Conservation (phyloP, 2,329 filamentous ascomycete species). For the Exophiala phaeomuriformis region DNA sequence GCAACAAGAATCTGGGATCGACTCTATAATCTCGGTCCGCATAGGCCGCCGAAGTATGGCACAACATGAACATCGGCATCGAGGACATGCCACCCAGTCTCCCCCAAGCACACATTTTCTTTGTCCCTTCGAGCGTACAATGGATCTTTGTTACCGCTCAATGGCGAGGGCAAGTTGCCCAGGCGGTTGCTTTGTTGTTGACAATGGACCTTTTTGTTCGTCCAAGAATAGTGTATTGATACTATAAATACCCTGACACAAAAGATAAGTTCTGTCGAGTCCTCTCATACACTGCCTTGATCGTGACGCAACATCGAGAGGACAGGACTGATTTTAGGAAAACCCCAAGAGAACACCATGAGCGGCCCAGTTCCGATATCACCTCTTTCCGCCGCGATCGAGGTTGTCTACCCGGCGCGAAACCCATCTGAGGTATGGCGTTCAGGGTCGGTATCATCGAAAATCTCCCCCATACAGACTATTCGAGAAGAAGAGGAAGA, state of each 20-base stretch:
- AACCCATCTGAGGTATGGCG: not conserved
- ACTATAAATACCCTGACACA: not conserved
- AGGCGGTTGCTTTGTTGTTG: not conserved
- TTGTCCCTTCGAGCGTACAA: not conserved
- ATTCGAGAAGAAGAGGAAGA: not conserved
- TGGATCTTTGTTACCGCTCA: not conserved
- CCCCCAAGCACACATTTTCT: not conserved
- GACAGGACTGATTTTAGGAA: not conserved
- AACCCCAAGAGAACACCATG: not conserved
- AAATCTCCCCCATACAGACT: not conserved
- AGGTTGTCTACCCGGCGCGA: not conserved
- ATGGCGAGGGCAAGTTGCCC: not conserved
- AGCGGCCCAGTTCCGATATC: not conserved
- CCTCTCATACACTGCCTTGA: not conserved
- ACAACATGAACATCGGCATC: too few species aligned
- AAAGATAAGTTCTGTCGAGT: not conserved
- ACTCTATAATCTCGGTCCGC: too few species aligned
- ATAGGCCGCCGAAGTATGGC: too few species aligned
- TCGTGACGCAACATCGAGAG: not conserved
- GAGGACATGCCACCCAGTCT: not conserved
- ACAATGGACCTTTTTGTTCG: not conserved
- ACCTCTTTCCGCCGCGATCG: not conserved
- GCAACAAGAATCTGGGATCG: too few species aligned
- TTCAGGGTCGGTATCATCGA: not conserved
- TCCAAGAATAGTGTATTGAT: not conserved